Base-by-base conservation (phyloP, 139 green algal species). In the Pleodorina starrii region DNA sequence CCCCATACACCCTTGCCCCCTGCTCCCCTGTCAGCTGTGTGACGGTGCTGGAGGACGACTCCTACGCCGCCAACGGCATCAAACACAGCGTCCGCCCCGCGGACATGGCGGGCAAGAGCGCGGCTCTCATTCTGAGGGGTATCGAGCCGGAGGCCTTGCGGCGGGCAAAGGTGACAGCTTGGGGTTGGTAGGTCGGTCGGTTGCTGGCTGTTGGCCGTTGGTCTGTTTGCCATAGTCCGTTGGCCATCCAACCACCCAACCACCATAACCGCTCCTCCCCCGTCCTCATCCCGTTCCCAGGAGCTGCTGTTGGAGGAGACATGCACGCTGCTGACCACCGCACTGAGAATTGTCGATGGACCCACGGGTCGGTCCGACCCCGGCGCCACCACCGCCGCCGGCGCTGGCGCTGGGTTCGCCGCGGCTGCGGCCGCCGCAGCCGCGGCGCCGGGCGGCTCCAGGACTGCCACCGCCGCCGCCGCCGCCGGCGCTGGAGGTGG, bases 1-100 rank as follows among this genome's bases (percentile, higher is more conserved):
- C n/a, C n/a, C n/a, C 14, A 60, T 66, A 25, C 54, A 12, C 54
- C 25, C 54, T 4, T 66, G 54, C 54, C 54, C n/a, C n/a, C n/a
- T n/a, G n/a, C n/a, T n/a, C n/a, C n/a, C n/a, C n/a, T n/a, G n/a
- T 11, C 84, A 89, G 95, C 25, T 96, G 94, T 83, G 87, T 97
- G 19, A 93, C 92, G 23, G 93, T 97, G 35, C 94, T 97, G 95
- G 74, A 95, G 75, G 68, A 92, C 17, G 91, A 84, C 10, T 91
- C 93, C 19, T 97, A 96, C 86, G 95, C 95, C 0, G 95, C 93
- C 32, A 94, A 94, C 63, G 94, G 92, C 19, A 72, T 97, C 25
- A 97, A 97, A 91, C 95, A 97, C 91, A 97, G 95, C 66, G 94
- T 97, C 35, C 86, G 95, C 11, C 95, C 95, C 5, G 81, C 89